phyloP scores from a whole-genome alignment of 306 rosid species.

The Cucumis cinereus region DNA sequence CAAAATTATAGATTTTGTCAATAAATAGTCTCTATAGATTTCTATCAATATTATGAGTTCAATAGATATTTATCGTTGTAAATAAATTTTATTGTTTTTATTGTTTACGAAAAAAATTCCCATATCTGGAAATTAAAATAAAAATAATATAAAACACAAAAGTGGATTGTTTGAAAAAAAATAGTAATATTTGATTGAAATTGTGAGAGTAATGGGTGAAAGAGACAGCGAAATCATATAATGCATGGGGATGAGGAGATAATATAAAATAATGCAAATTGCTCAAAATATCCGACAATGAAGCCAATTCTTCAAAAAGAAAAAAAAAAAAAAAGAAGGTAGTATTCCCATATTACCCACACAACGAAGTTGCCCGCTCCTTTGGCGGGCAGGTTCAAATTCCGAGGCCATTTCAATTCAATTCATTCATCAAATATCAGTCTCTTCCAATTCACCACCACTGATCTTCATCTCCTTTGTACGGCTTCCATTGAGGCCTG shows the following conservation, averaged over 20 bases:
- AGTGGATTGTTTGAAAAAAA: not conserved
- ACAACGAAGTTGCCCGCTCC: slow-evolving; percentile 46
- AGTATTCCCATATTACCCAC: not conserved
- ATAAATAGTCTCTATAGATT: too few relatives aligned
- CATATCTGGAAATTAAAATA: too few relatives aligned
- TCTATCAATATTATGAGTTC: too few relatives aligned
- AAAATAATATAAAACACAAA: too few relatives aligned
- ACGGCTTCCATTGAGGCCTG: slow-evolving; percentile 17
- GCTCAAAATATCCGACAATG: slow-evolving; percentile 1
- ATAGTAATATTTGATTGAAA: not conserved
- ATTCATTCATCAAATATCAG: slow-evolving; percentile 11
- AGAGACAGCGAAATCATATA: not conserved
- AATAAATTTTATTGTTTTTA: too few relatives aligned
- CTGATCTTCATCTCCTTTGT: slow-evolving; percentile 2
- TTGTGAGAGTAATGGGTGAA: not conserved
- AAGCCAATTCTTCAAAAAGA: not conserved
- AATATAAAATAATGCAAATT: not conserved
- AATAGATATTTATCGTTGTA: too few relatives aligned
- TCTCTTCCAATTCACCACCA: not conserved
- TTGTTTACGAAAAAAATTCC: too few relatives aligned
- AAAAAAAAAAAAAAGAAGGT: too few relatives aligned
- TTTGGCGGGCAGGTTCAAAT: slow-evolving; percentile 18
- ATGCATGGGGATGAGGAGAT: not conserved
- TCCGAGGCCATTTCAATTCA: slow-evolving; percentile 18
- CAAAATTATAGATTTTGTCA: too few relatives aligned